Evolutionary conservation across 148 eudicot genomes (phyloP), one percentile per base, ranked within the genome.

Genomic region (Oxyria digyna): DNA sequence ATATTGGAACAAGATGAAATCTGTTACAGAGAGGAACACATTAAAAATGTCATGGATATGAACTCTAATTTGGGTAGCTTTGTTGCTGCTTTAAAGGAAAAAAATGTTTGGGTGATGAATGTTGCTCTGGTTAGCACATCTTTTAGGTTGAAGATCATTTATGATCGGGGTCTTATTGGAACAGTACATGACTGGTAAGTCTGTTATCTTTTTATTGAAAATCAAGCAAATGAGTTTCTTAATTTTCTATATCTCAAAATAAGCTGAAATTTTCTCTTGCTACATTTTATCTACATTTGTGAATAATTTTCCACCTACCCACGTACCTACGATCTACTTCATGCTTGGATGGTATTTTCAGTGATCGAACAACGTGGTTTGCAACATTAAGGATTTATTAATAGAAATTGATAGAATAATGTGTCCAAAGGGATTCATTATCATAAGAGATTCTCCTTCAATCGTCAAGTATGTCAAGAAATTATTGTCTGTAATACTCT

Each of bases 11-110:
- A 81, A 80, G 76, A 86, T 88, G 95, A 81, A 79, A 75, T 78
- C 84, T 63, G 80, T 86, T 3, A 66, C 78, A 57, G 85, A 71
- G 41, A 74, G 67, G 29, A 71, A 84, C 79, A 78, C 80, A 45
- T 69, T 88, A 81, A 91, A 73, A 88, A 88, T 81, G 69, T 88
- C 57, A 88, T 88, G 91, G 95, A 88, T 74, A 86, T 88, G 95
- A 84, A 88, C 74, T 81, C 95, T 32, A 76, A 88, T 66, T 82
- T 86, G 66, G 95, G 95, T 67, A 87, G 88, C 65, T 88, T 88
- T 78, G 81, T 88, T 20, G 83, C 88, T 72, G 91, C 91, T 62
- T 73, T 88, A 6, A 82, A 78, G 26, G 88, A 88, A 54, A 84
- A 80, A 71, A 87, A 86, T 71, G 85, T 86, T 33, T 88, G 95